Evolutionary conservation across 2,329 filamentous ascomycete genomes (phyloP), one percentile per base, ranked within the genome.

Genomic region (Monosporascus sp.): DNA sequence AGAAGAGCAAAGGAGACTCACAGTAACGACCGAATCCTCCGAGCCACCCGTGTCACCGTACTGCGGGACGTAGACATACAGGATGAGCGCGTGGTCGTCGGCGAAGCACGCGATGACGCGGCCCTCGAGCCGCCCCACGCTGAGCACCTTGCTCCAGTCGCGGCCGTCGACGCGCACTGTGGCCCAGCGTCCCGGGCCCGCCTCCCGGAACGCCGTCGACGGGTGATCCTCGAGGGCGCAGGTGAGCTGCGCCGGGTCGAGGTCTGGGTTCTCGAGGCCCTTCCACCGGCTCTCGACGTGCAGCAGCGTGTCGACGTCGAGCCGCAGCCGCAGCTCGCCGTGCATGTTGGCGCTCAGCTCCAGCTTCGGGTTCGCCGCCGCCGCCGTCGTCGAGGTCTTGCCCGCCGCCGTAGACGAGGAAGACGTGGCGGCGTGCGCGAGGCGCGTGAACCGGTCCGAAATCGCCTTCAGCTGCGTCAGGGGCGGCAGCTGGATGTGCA

Each of bases 321-420:
- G 87, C 11, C 88, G 84, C 57, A 99, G 78, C 47, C 85, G 85
- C 53, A 99, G 75, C 54, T 85, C 86, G 20, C 94, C 94, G 71
- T 96, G 90, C 91, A 96, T 96, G 71, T 97, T 99, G 31, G 92
- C 94, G 51, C 87, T 87, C 44, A 97, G 74, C 68, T 96, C 91
- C 3, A 99, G 77, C 64, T 91, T 90, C 0, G 90, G 83, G 3
- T 64, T 62, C n/a, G 68, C 50, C 9, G 46, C 50, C 3, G 63
- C 56, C 36, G 66, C 64, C 2, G 61, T 56, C 7, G 64, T 58
- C 17, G 74, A 73, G 26, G 73, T 67, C 45, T 52, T 52, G 14
- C 27, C 27, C 27, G 53, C 58, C 51, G 49, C 57, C 44, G 51
- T 55, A 40, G 58, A 58, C 4, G 56, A 16, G 19, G 61, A 52